A percentile compares a stretch with the other conserved stretches of the same genome.
These are phyloP conservation scores for Prosopis cineraria DNA, from an alignment of 306 rosid genomes.

Conservation along the genomic window DNA sequence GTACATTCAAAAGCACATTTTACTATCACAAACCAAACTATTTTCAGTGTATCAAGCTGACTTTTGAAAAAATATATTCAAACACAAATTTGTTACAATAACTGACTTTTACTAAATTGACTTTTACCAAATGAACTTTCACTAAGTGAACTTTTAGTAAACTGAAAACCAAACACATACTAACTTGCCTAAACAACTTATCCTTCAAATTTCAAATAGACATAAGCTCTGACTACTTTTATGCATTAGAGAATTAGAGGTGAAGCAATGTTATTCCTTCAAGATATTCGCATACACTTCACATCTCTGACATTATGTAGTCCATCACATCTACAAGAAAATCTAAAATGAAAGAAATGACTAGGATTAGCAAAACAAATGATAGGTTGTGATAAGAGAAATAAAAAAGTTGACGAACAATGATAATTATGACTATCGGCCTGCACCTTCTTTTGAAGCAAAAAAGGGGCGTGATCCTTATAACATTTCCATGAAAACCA, in stretches of 20 bases:
- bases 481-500: slow-evolving; percentile 51
- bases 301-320: slow-evolving; percentile 49
- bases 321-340: slow-evolving; percentile 56
- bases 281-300: slow-evolving; percentile 7
- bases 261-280: slow-evolving; percentile 15
- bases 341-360: slow-evolving; percentile 42
- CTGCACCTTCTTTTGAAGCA: slow-evolving; percentile 65
- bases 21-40: no score
- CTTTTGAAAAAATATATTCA: no score
- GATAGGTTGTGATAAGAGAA: not conserved
- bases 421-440: slow-evolving; percentile 24
- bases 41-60: no score
- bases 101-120: no score
- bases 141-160: no score
- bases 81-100: no score
- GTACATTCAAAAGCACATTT: no score
- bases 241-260: not conserved
- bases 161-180: no score
- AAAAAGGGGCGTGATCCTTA: slow-evolving; percentile 54
- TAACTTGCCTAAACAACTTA: not conserved
- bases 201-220: not conserved
- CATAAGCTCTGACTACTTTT: not conserved
- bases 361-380: slow-evolving; percentile 6
- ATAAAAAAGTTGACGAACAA: not conserved
- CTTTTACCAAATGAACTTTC: no score